Conservation (phyloP, 202 grass and related monocot genomes). For the Elaeis oleifera region DNA sequence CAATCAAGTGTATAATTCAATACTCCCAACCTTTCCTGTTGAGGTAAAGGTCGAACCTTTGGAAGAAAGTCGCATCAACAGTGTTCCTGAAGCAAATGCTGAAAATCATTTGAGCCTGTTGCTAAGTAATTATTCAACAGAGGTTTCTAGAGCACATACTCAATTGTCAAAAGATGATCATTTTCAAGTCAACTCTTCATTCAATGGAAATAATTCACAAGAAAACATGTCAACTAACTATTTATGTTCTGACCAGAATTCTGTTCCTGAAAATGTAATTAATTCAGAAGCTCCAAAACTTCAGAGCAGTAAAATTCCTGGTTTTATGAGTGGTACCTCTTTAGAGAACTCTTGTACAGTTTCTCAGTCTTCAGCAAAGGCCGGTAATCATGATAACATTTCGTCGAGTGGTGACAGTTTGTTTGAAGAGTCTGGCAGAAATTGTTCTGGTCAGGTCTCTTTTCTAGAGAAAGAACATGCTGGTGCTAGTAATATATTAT, state of each 20-base stretch:
- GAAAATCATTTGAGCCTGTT: slow-evolving; percentile 4
- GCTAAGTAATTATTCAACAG: not conserved
- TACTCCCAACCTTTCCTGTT: slow-evolving; percentile 12
- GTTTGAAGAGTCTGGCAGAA: too few species aligned
- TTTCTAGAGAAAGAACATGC: slow-evolving; percentile 5
- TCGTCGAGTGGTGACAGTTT: too few species aligned
- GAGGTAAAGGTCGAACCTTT: slow-evolving; percentile 36
- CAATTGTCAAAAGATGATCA: too few species aligned
- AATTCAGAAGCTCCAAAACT: not conserved
- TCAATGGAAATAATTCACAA: too few species aligned
- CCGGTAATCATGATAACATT: too few species aligned
- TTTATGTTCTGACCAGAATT: not conserved
- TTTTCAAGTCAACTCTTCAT: too few species aligned
- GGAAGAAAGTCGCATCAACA: slow-evolving; percentile 21
- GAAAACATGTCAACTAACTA: not conserved
- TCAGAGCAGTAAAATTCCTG: not conserved
- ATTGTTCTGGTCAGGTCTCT: not conserved
- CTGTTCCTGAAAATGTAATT: not conserved
- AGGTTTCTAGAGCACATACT: not conserved
- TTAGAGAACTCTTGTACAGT: not conserved
- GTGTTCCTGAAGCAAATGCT: slow-evolving; percentile 16
- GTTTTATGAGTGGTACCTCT: not conserved
- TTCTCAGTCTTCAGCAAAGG: not conserved
- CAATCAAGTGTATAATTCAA: slow-evolving; percentile 14
- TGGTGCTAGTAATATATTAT: slow-evolving; percentile 26